These are phyloP conservation scores for Yarrowia divulgata DNA, from an alignment of 805 yeast genomes.

Conservation along the genomic window DNA sequence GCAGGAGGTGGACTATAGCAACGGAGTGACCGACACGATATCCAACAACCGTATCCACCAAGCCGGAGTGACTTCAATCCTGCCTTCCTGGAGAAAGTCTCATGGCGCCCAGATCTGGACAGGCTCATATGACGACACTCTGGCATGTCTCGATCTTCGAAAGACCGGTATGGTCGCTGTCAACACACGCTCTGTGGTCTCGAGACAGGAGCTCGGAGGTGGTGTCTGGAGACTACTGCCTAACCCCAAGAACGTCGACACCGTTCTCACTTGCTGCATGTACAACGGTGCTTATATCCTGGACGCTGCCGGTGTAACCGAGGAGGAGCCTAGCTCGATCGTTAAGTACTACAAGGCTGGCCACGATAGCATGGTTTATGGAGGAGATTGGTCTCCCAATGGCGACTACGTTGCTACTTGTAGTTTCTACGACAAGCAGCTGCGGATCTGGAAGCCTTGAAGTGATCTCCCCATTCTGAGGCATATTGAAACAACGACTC, in stretches of 20 bases:
- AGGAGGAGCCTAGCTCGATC: slow-evolving; percentile 45
- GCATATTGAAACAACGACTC: too few relatives aligned
- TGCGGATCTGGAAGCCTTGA: slow-evolving; percentile 71
- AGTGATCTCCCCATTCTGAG: too few relatives aligned
- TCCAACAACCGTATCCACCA: slow-evolving; percentile 63
- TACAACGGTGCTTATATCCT: slow-evolving; percentile 89
- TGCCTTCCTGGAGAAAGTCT: slow-evolving; percentile 54
- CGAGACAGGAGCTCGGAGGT: slow-evolving; percentile 69
- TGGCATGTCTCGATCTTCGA: slow-evolving; percentile 74
- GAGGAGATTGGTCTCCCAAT: slow-evolving; percentile 79
- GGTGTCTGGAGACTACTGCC: slow-evolving; percentile 96
- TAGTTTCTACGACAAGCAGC: slow-evolving; percentile 85
- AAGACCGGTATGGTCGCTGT: slow-evolving; percentile 60
- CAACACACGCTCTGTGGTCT: slow-evolving; percentile 49
- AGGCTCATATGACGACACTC: slow-evolving; percentile 88
- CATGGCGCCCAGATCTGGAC: slow-evolving; percentile 70
- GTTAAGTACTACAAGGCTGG: slow-evolving; percentile 60
- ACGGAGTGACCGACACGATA: slow-evolving; percentile 20
- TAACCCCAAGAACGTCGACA: slow-evolving; percentile 53
- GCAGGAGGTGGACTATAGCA: slow-evolving; percentile 13
- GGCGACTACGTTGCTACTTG: slow-evolving; percentile 72
- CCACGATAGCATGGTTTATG: slow-evolving; percentile 94
- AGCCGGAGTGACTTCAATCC: slow-evolving; percentile 89
- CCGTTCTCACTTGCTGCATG: slow-evolving; percentile 87
- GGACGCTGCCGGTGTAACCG: slow-evolving; percentile 48